Evolutionary conservation across 1,139 yeast species (phyloP), one percentile per base, ranked within the genome.

Genomic region (Kodamaea arcana): DNA sequence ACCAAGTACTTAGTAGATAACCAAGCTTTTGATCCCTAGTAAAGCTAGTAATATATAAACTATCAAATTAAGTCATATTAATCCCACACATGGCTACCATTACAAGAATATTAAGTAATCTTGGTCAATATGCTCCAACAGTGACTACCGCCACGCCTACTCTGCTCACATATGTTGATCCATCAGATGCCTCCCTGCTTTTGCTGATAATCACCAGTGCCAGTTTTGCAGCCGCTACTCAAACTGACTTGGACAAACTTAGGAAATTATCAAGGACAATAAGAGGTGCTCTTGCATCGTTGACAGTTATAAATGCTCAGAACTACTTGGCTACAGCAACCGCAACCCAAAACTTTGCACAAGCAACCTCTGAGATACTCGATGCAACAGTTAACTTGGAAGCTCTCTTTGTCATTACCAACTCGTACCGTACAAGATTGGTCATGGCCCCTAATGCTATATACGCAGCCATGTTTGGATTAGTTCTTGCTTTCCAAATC

Each of bases 261-360:
- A 41, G 42, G 32, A 35, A 34, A 13, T 45, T 54, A 3, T 56
- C 65, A 1, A 42, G 50, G 35, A 45, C 43, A 11, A 43, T 57
- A 10, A 46, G 69, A 34, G 69, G 69, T 2, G 69, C 64, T 7
- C 46, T 56, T 42, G 69, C 68, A 0, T 60, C 70, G 2, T 42
- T 62, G 22, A 51, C 62, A 2, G 56, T 62, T 9, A 44, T 63
- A 13, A 42, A 51, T 3, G 65, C 62, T 4, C 26, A 42, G 4
- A 33, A 42, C 3, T 56, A 48, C 2, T 41, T 50, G 37, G 54
- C 69, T 2, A 37, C 44, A 29, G 71, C 69, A 7, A 58, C 68
- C 4, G 44, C 58, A 13, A 31, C 47, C 4, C 35, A 37, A 17
- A 29, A 22, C 18, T 36, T 50, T 29, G 48, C 51, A 3, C 32